Evolutionary conservation across 768 basidiomycete genomes (phyloP).

Genomic region (Pholiota molesta): DNA sequence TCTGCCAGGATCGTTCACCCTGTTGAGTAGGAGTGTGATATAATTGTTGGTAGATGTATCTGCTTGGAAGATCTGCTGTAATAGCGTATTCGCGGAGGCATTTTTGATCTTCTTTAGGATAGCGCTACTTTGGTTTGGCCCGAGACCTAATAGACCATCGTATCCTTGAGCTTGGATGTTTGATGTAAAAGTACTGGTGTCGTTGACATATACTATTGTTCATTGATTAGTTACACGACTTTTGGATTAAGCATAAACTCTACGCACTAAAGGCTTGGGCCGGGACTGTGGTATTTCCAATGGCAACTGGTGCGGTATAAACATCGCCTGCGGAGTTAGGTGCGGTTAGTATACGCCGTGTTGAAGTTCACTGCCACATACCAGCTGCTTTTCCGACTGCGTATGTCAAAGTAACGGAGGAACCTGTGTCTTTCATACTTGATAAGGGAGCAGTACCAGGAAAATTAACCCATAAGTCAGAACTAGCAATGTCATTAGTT

Average conservation of each 20-base stretch:
- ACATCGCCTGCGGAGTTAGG: slow-evolving; percentile 49
- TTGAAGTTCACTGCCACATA: slow-evolving; percentile 23
- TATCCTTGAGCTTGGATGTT: slow-evolving; percentile 64
- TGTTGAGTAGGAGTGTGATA: slow-evolving; percentile 69
- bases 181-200: slow-evolving; percentile 65
- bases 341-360: background rate
- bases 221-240: background rate
- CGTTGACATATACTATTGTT: slow-evolving; percentile 58
- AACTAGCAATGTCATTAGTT: slow-evolving; percentile 39
- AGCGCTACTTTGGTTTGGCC: slow-evolving; percentile 73
- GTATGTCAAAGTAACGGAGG: slow-evolving; percentile 58
- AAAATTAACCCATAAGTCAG: slow-evolving; percentile 75
- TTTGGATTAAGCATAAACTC: slow-evolving; percentile 25
- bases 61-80: slow-evolving; percentile 68
- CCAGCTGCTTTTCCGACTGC: slow-evolving; percentile 71
- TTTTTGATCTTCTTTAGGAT: slow-evolving; percentile 57
- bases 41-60: slow-evolving; percentile 61
- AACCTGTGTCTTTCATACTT: slow-evolving; percentile 54
- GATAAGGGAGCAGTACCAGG: slow-evolving; percentile 42
- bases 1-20: slow-evolving; percentile 54
- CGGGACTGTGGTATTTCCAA: slow-evolving; percentile 60
- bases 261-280: slow-evolving; percentile 66
- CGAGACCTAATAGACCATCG: slow-evolving; percentile 75
- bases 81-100: slow-evolving; percentile 54
- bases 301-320: slow-evolving; percentile 50